phyloP scores from a whole-genome alignment of 805 yeast species.

The Nakazawaea anatomiae region DNA sequence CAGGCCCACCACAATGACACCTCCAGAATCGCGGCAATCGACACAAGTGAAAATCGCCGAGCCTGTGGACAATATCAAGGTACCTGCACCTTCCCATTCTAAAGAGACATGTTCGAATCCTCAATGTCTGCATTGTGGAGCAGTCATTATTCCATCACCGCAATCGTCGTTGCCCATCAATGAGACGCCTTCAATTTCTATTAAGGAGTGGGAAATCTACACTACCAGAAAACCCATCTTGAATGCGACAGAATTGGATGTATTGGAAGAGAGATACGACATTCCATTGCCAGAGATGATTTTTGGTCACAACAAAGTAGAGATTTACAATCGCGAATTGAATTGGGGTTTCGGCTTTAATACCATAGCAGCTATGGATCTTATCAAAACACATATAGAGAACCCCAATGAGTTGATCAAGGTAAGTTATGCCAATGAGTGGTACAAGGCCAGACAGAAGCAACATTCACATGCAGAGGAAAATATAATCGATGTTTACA shows the following conservation, averaged over 20 bases:
- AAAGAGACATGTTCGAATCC: conserved; percentile 20
- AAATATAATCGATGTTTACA: conserved; percentile 50
- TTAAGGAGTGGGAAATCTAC: conserved; percentile 70
- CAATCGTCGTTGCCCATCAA: conserved; percentile 54
- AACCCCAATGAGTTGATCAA: conserved; percentile 36
- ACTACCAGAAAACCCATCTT: conserved; percentile 75
- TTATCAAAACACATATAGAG: conserved; percentile 43
- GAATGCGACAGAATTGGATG: conserved; percentile 67
- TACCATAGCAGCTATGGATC: conserved; percentile 67
- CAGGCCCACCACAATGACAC: conserved; percentile 9
- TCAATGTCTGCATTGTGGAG: conserved; percentile 58
- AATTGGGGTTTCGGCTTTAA: conserved; percentile 57
- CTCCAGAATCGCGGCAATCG: neutral
- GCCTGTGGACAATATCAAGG: conserved; percentile 1
- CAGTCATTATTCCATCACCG: conserved; percentile 76
- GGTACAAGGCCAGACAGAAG: conserved; percentile 47
- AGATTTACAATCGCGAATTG: conserved; percentile 34
- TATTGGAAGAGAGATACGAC: conserved; percentile 51
- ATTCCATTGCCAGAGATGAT: conserved; percentile 97
- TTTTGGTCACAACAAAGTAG: conserved; percentile 76
- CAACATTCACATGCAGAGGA: conserved; percentile 23
- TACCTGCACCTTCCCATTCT: conserved; percentile 11
- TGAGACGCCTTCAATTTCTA: conserved; percentile 64
- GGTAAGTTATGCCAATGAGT: conserved; percentile 83
- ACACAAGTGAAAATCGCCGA: neutral